A percentile compares a stretch with the other conserved stretches of the same genome.
These are phyloP conservation scores for Curvularia spicifera DNA, from an alignment of 2,329 filamentous ascomycete species.

Conservation along the genomic window DNA sequence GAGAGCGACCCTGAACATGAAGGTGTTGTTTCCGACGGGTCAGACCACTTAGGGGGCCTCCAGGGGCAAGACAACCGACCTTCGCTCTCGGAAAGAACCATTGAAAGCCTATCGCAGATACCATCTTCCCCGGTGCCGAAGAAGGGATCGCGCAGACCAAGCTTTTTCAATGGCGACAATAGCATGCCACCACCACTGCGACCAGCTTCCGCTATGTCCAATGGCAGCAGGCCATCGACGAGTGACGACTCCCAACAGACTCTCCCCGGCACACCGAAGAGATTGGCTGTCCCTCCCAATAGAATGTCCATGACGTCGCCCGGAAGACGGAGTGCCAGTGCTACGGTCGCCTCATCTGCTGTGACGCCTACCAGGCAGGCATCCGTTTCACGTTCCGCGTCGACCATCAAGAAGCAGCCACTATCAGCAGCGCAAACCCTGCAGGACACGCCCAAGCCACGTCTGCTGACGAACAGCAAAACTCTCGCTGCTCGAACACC, in stretches of 20 bases:
- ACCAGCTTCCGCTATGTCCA: conserved; percentile 66
- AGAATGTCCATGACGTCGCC: conserved; percentile 46
- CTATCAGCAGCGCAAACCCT: conserved; percentile 35
- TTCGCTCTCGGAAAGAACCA: conserved; percentile 81
- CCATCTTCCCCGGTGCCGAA: conserved; percentile 72
- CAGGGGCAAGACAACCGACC: conserved; percentile 51
- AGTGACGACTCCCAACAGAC: conserved; percentile 48
- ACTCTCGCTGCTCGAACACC: conserved; percentile 46
- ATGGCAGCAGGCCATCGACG: conserved; percentile 60
- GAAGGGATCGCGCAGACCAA: conserved; percentile 69
- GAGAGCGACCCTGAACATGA: conserved; percentile 41
- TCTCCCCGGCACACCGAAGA: conserved; percentile 40
- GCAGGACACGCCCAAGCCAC: conserved; percentile 37
- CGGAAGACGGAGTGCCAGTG: conserved; percentile 48
- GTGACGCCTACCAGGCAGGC: conserved; percentile 43
- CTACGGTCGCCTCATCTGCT: conserved; percentile 27
- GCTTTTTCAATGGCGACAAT: conserved; percentile 73
- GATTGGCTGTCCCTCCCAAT: conserved; percentile 20
- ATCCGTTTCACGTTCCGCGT: conserved; percentile 42
- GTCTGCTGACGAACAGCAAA: conserved; percentile 46
- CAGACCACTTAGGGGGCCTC: conserved; percentile 16
- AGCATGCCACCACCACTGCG: conserved; percentile 67
- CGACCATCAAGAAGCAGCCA: conserved; percentile 40
- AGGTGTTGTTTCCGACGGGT: conserved; percentile 18
- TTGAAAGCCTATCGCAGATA: conserved; percentile 80